These are phyloP conservation scores for Steccherinum ochraceum DNA, from an alignment of 768 basidiomycete species.

Conservation along the genomic window DNA sequence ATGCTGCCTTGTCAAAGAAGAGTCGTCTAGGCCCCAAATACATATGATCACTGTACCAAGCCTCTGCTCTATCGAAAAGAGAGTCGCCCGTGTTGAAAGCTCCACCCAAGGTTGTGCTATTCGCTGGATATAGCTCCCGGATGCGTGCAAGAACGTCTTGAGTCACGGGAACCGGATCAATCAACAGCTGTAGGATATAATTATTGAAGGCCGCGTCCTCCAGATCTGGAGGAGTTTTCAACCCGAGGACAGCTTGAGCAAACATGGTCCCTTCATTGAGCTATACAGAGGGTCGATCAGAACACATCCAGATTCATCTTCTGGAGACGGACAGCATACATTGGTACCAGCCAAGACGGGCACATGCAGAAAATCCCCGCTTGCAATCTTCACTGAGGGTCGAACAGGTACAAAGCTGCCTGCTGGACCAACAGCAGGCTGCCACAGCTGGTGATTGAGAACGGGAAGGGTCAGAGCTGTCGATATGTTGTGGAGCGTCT, in stretches of 20 bases:
- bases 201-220: conserved; percentile 36
- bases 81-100: conserved; percentile 51
- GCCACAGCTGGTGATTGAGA: conserved; percentile 50
- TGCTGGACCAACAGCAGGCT: conserved; percentile 45
- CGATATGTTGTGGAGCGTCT: conserved; percentile 45
- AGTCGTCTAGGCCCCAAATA: conserved; percentile 40
- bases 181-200: conserved; percentile 39
- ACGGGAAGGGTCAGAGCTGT: conserved; percentile 38
- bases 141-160: conserved; percentile 31
- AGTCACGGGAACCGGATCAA: conserved; percentile 45
- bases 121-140: conserved; percentile 36
- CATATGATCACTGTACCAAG: conserved; percentile 52
- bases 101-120: conserved; percentile 38
- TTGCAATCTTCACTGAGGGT: conserved; percentile 38
- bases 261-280: conserved; percentile 46
- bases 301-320: neutral
- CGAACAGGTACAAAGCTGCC: conserved; percentile 43
- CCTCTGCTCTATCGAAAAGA: conserved; percentile 43
- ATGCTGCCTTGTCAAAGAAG: conserved; percentile 41
- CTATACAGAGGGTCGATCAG: too few relatives aligned
- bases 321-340: conserved; percentile 28
- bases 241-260: conserved; percentile 28
- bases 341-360: conserved; percentile 55
- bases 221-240: conserved; percentile 28
- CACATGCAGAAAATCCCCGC: conserved; percentile 45